Evolutionary conservation across 2,329 filamentous ascomycete species (phyloP).

Genomic region (Trichoderma sp.): DNA sequence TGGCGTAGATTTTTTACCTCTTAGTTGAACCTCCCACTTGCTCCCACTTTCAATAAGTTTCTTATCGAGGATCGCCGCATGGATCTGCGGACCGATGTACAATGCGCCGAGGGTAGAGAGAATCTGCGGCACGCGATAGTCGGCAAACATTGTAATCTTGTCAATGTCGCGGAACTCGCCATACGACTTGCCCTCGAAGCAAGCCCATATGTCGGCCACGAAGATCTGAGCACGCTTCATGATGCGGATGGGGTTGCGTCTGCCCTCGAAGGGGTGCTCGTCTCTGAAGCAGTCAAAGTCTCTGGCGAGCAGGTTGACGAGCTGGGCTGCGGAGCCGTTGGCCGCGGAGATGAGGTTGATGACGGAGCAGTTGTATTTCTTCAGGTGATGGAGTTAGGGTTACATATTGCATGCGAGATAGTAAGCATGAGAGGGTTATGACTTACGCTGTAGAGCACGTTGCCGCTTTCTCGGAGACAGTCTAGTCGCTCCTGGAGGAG

Average conservation of each 20-base stretch:
- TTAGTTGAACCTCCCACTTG: conserved; percentile 79
- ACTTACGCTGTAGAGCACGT: conserved; percentile 70
- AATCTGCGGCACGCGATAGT: conserved; percentile 95
- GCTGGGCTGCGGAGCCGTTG: conserved; percentile 71
- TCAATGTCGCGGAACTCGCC: conserved; percentile 87
- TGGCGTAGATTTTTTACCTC: conserved; percentile 50
- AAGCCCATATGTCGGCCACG: conserved; percentile 94
- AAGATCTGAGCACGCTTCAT: conserved; percentile 95
- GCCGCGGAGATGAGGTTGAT: conserved; percentile 70
- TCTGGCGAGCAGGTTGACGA: conserved; percentile 81
- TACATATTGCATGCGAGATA: neutral
- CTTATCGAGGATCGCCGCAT: conserved; percentile 63
- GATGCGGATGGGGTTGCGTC: conserved; percentile 67
- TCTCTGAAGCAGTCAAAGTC: conserved; percentile 87
- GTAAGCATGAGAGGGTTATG: neutral
- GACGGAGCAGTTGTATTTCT: conserved; percentile 76
- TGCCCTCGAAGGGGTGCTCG: conserved; percentile 69
- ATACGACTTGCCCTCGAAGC: conserved; percentile 76
- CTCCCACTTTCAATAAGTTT: conserved; percentile 67
- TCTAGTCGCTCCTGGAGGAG: conserved; percentile 72
- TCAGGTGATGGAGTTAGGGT: conserved; percentile 12
- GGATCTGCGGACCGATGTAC: conserved; percentile 76
- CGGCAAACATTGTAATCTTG: conserved; percentile 97
- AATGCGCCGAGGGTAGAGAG: conserved; percentile 79
- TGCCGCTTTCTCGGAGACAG: conserved; percentile 79